Evolutionary conservation across 345 rosid genomes (phyloP), one percentile per base, ranked within the genome.

Genomic region (Dimocarpus longan): DNA sequence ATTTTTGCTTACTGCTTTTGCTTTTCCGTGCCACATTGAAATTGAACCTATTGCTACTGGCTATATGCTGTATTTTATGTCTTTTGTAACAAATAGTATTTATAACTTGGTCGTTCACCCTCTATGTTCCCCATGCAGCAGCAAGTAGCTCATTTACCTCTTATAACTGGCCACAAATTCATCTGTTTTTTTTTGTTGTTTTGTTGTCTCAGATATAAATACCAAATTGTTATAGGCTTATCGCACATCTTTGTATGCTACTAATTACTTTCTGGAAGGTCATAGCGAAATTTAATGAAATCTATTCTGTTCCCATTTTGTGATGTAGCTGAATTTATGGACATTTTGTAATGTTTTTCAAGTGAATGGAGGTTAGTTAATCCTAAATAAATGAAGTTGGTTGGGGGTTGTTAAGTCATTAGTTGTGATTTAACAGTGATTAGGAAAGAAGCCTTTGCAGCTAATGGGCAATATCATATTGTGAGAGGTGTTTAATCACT

Each of bases 101-200:
- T 52, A 37, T 44, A 7, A 66, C 50, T 21, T 50, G 28, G 50
- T 21, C 13, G 22, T 74, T 43, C 26, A 52, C 76, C 40, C 42
- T 71, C 4, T 54, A 8, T 54, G 43, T 32, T 22, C 46, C 54
- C 7, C 8, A 24, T 50, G 15, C 28, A 28, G 42, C 59, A 16
- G 46, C 75, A 52, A 39, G 15, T 56, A n/a, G 46, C 52, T 75
- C 63, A 65, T 32, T 32, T 69, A 26, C 70, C 62, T 65, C 52
- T 43, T 44, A 70, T 72, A 22, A 37, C 59, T 70, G 64, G n/a
- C 24, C 39, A 24, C 19, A 69, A 42, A 40, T 70, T 12, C 57
- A n/a, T 67, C 63, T 21, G 5, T 21, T n/a, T 37, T 11, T 18
- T 15, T 16, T 54, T 32, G 32, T 66, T 56, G 69, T 11, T 48